Conservation (phyloP, 352 stramenopile genomes). For the Phytophthora citrophthora region DNA sequence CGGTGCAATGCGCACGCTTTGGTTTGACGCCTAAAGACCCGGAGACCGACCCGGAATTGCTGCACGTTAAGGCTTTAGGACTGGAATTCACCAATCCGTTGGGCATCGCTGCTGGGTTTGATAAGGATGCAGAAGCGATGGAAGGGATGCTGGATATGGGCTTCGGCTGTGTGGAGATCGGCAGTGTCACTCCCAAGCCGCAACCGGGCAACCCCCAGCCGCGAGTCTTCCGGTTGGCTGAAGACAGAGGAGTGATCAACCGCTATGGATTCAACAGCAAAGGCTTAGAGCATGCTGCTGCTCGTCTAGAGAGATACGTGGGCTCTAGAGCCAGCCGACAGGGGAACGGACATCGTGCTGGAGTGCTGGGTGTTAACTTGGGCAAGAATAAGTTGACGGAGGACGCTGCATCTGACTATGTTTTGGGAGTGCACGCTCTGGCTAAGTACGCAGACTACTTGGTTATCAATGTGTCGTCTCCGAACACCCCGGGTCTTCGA, state of each 20-base stretch:
- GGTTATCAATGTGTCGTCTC: slow-evolving; percentile 98
- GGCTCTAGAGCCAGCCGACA: slow-evolving; percentile 36
- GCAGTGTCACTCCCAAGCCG: slow-evolving; percentile 93
- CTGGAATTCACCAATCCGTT: slow-evolving; percentile 92
- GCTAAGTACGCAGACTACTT: slow-evolving; percentile 97
- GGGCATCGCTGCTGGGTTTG: slow-evolving; percentile 97
- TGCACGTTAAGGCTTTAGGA: slow-evolving; percentile 63
- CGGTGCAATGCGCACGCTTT: slow-evolving; percentile 79
- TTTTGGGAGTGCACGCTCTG: slow-evolving; percentile 89
- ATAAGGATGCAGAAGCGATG: slow-evolving; percentile 97
- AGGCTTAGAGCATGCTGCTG: slow-evolving; percentile 84
- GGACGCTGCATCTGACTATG: slow-evolving; percentile 89
- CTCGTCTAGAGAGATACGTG: slow-evolving; percentile 70
- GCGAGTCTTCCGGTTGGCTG: slow-evolving; percentile 95
- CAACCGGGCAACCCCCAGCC: slow-evolving; percentile 96
- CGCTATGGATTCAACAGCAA: slow-evolving; percentile 98
- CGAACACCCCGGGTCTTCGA: slow-evolving; percentile 94
- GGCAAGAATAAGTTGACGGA: slow-evolving; percentile 97
- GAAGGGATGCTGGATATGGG: slow-evolving; percentile 93
- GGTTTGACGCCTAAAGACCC: slow-evolving; percentile 77
- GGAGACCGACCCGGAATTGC: slow-evolving; percentile 52
- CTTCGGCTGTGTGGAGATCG: slow-evolving; percentile 97
- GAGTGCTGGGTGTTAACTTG: slow-evolving; percentile 96
- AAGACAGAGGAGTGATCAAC: slow-evolving; percentile 98
- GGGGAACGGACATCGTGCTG: slow-evolving; percentile 52